phyloP scores from a whole-genome alignment of 805 yeast genomes.

The Candida dendrica region DNA sequence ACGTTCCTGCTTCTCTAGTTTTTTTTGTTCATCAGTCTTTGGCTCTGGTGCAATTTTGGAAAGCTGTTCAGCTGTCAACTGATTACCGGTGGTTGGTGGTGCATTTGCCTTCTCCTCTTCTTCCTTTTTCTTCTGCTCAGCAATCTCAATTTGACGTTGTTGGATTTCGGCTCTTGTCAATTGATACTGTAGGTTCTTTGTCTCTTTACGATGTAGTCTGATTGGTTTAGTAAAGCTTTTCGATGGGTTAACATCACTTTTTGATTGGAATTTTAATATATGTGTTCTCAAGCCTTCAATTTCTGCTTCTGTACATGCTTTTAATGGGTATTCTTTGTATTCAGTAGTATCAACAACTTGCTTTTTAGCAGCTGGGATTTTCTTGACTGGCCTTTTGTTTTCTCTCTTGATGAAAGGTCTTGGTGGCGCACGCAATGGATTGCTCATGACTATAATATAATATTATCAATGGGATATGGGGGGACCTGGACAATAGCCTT shows the following conservation, averaged over 20 bases:
- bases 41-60: slow-evolving; percentile 25
- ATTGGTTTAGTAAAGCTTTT: slow-evolving; percentile 72
- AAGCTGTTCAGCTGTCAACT: slow-evolving; percentile 4
- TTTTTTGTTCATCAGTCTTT: slow-evolving; percentile 30
- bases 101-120: slow-evolving; percentile 23
- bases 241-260: slow-evolving; percentile 63
- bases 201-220: slow-evolving; percentile 87
- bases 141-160: slow-evolving; percentile 44
- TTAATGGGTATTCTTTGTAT: slow-evolving; percentile 38
- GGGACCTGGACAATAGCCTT: too few relatives aligned
- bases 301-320: slow-evolving; percentile 68
- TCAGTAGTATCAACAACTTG: slow-evolving; percentile 19
- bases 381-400: not conserved
- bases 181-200: slow-evolving; percentile 83
- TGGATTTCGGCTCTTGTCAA: slow-evolving; percentile 72
- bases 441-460: slow-evolving; percentile 1
- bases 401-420: slow-evolving; percentile 11
- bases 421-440: slow-evolving; percentile 15
- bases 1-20: slow-evolving; percentile 24
- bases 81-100: slow-evolving; percentile 10
- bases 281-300: slow-evolving; percentile 70
- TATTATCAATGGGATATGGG: too few relatives aligned
- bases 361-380: slow-evolving; percentile 8
- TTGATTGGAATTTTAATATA: slow-evolving; percentile 72
- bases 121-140: slow-evolving; percentile 26